Percentiles rank a stretch among this genome's conserved stretches.
These are phyloP conservation scores for Arthrobotrys entomopaga DNA, from an alignment of 2,329 filamentous ascomycete genomes.

Conservation along the genomic window DNA sequence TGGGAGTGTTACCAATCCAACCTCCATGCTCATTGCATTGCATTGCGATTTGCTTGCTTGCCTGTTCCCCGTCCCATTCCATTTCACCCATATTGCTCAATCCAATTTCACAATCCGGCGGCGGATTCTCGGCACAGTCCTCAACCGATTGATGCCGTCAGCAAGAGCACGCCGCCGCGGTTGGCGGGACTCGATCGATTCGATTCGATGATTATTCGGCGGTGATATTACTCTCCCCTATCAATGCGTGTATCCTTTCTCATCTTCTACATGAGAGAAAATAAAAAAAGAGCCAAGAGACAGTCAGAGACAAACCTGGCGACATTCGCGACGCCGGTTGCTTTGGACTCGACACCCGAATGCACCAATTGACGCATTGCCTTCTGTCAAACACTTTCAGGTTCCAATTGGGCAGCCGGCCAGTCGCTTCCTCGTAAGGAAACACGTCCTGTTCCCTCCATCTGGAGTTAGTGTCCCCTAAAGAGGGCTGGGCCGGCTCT, in stretches of 20 bases:
- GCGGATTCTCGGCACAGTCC: slow-evolving; percentile 42
- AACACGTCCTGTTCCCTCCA: slow-evolving; percentile 46
- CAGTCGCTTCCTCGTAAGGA: slow-evolving; percentile 49
- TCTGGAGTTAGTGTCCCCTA: slow-evolving; percentile 39
- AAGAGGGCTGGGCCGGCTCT: slow-evolving; percentile 45
- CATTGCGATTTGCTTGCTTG: not conserved
- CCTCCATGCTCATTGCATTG: slow-evolving; percentile 17
- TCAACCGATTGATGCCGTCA: slow-evolving; percentile 35
- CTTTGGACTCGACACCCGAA: not conserved
- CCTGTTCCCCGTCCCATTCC: slow-evolving; percentile 45
- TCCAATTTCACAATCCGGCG: slow-evolving; percentile 52
- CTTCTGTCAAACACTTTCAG: slow-evolving; percentile 51
- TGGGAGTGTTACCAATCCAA: slow-evolving; percentile 36
- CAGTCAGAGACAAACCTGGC: slow-evolving; percentile 19
- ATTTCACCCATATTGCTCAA: slow-evolving; percentile 53
- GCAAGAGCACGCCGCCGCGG: not conserved
- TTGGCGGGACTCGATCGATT: not conserved
- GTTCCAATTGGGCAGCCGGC: slow-evolving; percentile 33
- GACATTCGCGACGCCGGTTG: slow-evolving; percentile 35
- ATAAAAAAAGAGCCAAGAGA: slow-evolving; percentile 18
- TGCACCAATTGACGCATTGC: slow-evolving; percentile 29
- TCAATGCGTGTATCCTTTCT: not conserved
- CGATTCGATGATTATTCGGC: not conserved
- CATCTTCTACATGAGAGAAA: not conserved
- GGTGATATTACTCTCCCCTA: not conserved